These are phyloP conservation scores for Polygonum maritimum DNA, from an alignment of 148 eudicot species.

Conservation along the genomic window DNA sequence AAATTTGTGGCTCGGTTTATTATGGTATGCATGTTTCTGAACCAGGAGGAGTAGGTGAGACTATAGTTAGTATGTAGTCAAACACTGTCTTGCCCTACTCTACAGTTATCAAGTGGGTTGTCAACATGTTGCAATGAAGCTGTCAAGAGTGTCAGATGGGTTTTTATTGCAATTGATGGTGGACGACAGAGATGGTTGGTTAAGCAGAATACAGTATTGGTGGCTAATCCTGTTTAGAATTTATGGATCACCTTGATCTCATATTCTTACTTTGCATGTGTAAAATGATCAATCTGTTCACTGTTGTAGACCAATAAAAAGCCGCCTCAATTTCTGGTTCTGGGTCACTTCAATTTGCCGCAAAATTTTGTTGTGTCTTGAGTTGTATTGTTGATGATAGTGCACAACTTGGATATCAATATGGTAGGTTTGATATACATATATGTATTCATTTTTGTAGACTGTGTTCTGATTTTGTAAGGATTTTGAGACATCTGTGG, in stretches of 20 bases:
- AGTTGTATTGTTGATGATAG: neutral
- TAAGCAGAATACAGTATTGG: neutral
- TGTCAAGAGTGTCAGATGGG: neutral
- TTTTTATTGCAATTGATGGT: neutral
- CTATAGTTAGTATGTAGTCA: neutral
- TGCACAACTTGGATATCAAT: neutral
- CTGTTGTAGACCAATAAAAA: neutral
- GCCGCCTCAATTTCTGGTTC: slow-evolving; percentile 4
- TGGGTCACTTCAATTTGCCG: neutral
- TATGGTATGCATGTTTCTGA: neutral
- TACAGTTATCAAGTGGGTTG: neutral
- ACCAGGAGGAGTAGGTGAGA: slow-evolving; percentile 3
- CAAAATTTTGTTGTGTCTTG: neutral
- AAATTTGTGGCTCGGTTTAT: neutral
- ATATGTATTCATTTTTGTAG: neutral
- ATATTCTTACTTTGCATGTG: neutral
- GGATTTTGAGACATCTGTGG: neutral
- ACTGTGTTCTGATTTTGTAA: neutral
- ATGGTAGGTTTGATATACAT: neutral
- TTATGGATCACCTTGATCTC: neutral
- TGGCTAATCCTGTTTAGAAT: neutral
- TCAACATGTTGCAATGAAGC: neutral
- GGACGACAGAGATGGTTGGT: slow-evolving; percentile 2
- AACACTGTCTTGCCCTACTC: neutral
- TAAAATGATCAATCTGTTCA: neutral